Evolutionary conservation across 1,284 basidiomycete genomes (phyloP).

Genomic region (Marasmius sp.): DNA sequence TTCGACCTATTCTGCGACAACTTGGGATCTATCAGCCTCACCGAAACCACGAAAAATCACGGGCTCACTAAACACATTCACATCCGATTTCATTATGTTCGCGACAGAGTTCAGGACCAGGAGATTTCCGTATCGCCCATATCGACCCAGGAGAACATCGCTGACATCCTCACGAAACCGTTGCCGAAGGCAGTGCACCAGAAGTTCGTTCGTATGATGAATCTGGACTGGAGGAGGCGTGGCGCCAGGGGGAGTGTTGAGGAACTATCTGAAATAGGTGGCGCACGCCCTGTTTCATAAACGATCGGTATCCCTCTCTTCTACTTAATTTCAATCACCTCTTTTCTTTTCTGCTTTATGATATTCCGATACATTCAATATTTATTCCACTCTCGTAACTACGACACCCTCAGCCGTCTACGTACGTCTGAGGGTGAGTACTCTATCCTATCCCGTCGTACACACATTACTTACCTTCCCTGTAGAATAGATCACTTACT

Average conservation of each 20-base stretch:
- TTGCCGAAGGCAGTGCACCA: not conserved
- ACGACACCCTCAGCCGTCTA: no score
- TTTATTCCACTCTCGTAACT: no score
- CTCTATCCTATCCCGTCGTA: no score
- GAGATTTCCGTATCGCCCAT: not conserved
- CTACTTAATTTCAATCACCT: no score
- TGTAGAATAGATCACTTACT: no score
- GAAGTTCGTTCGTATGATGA: not conserved
- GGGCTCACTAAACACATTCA: constrained; percentile 5
- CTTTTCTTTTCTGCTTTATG: no score
- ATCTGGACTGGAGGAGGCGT: not conserved
- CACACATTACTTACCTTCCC: not conserved
- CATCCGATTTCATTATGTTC: not conserved
- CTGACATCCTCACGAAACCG: not conserved
- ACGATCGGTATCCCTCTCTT: no score
- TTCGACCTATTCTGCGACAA: constrained; percentile 2
- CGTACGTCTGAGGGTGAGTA: no score
- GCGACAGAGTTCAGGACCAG: not conserved
- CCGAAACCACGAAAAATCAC: constrained; percentile 4
- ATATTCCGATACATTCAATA: no score
- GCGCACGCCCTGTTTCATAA: no score
- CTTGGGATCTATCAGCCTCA: constrained; percentile 8
- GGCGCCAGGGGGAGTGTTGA: not conserved
- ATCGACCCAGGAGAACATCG: not conserved
- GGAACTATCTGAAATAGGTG: no score